Percentiles rank a stretch among this genome's conserved stretches.
Conservation (phyloP, 2,329 filamentous ascomycete genomes). For the Colletotrichum sp. region DNA sequence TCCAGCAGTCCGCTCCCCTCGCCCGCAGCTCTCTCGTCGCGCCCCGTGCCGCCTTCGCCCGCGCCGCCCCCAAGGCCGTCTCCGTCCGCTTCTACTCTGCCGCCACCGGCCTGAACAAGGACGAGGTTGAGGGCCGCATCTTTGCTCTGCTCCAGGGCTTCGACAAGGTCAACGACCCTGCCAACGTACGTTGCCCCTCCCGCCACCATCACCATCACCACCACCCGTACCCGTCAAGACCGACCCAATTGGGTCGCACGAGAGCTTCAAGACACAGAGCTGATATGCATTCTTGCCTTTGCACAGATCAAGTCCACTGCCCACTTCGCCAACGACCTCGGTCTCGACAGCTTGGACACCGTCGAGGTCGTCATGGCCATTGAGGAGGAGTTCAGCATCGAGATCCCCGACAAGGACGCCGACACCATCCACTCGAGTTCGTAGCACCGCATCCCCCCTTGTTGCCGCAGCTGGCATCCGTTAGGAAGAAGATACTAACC, state of each 20-base stretch:
- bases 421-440: constrained; percentile 92
- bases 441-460: constrained; percentile 35
- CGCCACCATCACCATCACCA: neutral
- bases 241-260: neutral
- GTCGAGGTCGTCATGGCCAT: constrained; percentile 99
- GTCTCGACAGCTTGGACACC: constrained; percentile 95
- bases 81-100: constrained; percentile 84
- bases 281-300: neutral
- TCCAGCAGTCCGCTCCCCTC: constrained; percentile 59
- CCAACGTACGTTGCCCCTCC: constrained; percentile 56
- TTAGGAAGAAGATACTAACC: constrained; percentile 7
- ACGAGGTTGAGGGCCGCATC: constrained; percentile 91
- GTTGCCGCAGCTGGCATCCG: neutral
- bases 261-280: neutral
- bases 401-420: constrained; percentile 97
- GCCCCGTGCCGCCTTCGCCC: constrained; percentile 62
- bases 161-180: constrained; percentile 83
- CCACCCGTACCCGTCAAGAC: neutral
- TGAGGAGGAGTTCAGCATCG: constrained; percentile 93
- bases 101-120: constrained; percentile 75
- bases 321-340: constrained; percentile 97
- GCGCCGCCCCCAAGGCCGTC: constrained; percentile 67
- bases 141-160: constrained; percentile 93
- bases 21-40: constrained; percentile 61
- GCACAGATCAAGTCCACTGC: constrained; percentile 78